Conservation (phyloP, 352 stramenopile species). For the Phytophthora cactorum region DNA sequence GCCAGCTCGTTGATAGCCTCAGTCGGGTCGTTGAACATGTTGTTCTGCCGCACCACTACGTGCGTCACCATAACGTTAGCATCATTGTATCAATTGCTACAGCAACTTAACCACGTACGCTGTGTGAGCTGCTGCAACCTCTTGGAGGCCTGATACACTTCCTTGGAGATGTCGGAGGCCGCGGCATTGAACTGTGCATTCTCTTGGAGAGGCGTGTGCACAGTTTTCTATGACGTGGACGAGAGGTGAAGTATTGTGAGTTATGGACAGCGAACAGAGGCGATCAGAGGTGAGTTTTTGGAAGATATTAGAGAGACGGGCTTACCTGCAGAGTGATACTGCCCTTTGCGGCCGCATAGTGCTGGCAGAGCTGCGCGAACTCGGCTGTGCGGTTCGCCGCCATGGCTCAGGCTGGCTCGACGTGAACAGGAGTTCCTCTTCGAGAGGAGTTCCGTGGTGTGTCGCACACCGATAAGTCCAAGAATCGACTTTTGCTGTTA, state of each 20-base stretch:
- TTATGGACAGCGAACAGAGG: neutral
- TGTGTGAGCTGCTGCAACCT: slow-evolving; percentile 82
- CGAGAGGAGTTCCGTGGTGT: slow-evolving; percentile 5
- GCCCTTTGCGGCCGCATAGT: slow-evolving; percentile 48
- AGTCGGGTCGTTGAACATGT: slow-evolving; percentile 90
- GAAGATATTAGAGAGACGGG: neutral
- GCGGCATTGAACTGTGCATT: slow-evolving; percentile 84
- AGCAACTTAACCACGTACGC: slow-evolving; percentile 42
- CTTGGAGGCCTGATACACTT: slow-evolving; percentile 83
- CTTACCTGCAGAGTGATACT: slow-evolving; percentile 33
- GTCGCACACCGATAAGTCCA: neutral
- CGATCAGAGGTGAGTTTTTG: neutral
- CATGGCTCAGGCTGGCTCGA: slow-evolving; percentile 35
- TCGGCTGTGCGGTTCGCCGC: slow-evolving; percentile 75
- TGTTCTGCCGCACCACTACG: slow-evolving; percentile 86
- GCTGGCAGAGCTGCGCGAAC: slow-evolving; percentile 71
- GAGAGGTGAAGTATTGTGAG: slow-evolving; percentile 6
- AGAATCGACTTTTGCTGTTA: too few relatives aligned
- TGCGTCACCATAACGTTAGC: slow-evolving; percentile 1
- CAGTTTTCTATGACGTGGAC: slow-evolving; percentile 40
- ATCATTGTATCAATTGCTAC: neutral
- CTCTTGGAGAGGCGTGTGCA: slow-evolving; percentile 61
- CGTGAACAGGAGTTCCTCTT: neutral
- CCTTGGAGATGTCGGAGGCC: slow-evolving; percentile 82
- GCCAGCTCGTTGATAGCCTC: slow-evolving; percentile 86